phyloP scores from a whole-genome alignment of 768 basidiomycete genomes.

The Serendipita sp. region DNA sequence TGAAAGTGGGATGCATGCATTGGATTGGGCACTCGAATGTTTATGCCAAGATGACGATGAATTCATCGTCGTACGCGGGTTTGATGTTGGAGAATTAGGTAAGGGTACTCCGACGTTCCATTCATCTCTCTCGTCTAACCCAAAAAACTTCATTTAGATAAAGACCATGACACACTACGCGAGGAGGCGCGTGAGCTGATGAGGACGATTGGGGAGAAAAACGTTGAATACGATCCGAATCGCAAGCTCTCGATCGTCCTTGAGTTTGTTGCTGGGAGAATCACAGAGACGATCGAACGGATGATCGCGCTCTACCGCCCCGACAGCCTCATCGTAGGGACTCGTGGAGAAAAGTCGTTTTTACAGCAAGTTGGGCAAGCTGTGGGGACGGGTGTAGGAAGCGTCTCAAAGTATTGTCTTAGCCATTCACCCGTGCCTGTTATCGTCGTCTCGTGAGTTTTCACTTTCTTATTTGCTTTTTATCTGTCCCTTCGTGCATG shows the following conservation, averaged over 20 bases:
- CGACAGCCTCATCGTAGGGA: constrained; percentile 86
- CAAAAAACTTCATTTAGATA: constrained; percentile 27
- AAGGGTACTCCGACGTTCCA: constrained; percentile 12
- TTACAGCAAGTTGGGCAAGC: constrained; percentile 38
- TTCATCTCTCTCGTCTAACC: not conserved
- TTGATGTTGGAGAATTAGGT: constrained; percentile 79
- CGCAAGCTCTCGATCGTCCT: constrained; percentile 80
- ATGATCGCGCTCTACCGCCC: constrained; percentile 84
- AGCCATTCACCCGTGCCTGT: constrained; percentile 90
- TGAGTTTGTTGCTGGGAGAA: constrained; percentile 84
- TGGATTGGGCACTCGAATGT: constrained; percentile 83
- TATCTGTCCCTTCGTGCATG: not conserved
- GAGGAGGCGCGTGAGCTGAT: constrained; percentile 80
- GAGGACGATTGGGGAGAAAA: constrained; percentile 62
- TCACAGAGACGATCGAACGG: constrained; percentile 80
- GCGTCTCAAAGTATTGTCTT: constrained; percentile 51
- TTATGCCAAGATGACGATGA: constrained; percentile 85
- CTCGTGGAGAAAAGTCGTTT: constrained; percentile 48
- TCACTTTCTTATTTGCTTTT: not conserved
- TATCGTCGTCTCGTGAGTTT: constrained; percentile 62
- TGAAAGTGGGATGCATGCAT: constrained; percentile 72
- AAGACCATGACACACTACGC: constrained; percentile 56
- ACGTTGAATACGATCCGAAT: constrained; percentile 56
- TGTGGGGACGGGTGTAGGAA: constrained; percentile 40
- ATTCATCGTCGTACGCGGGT: constrained; percentile 76